These are phyloP conservation scores for Hyphochytrium catenoides DNA, from an alignment of 352 stramenopile species.

Conservation along the genomic window DNA sequence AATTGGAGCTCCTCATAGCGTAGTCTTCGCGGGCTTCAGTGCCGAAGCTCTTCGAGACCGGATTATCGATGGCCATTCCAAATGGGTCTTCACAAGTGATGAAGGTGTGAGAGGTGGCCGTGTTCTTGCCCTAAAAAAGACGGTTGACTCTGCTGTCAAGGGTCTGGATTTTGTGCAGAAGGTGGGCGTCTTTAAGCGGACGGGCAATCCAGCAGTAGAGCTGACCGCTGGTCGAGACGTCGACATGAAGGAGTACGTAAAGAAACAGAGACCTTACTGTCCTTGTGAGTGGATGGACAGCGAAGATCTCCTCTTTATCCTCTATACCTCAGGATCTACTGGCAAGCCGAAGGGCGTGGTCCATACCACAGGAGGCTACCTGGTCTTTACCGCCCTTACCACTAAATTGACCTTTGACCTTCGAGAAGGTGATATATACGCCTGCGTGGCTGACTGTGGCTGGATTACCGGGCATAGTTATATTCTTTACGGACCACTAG, in stretches of 20 bases:
- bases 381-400: constrained; percentile 79
- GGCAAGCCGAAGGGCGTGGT: constrained; percentile 84
- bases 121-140: constrained; percentile 80
- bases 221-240: constrained; percentile 66
- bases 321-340: constrained; percentile 94
- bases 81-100: constrained; percentile 83
- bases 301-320: constrained; percentile 87
- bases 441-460: constrained; percentile 79
- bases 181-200: constrained; percentile 84
- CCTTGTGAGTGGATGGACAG: constrained; percentile 82
- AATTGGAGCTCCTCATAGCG: constrained; percentile 87
- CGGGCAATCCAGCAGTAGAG: constrained; percentile 30
- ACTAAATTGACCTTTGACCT: constrained; percentile 81
- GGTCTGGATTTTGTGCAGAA: constrained; percentile 68
- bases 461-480: constrained; percentile 94
- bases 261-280: constrained; percentile 74
- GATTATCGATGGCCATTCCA: constrained; percentile 61
- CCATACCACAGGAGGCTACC: constrained; percentile 84
- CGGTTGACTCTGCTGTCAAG: constrained; percentile 74
- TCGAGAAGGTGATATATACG: constrained; percentile 73
- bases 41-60: constrained; percentile 80
- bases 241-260: constrained; percentile 71
- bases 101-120: constrained; percentile 75
- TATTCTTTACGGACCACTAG: constrained; percentile 89
- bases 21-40: constrained; percentile 90